These are phyloP conservation scores for Kazachstania sp. DNA, from an alignment of 1,139 yeast genomes.

Conservation along the genomic window DNA sequence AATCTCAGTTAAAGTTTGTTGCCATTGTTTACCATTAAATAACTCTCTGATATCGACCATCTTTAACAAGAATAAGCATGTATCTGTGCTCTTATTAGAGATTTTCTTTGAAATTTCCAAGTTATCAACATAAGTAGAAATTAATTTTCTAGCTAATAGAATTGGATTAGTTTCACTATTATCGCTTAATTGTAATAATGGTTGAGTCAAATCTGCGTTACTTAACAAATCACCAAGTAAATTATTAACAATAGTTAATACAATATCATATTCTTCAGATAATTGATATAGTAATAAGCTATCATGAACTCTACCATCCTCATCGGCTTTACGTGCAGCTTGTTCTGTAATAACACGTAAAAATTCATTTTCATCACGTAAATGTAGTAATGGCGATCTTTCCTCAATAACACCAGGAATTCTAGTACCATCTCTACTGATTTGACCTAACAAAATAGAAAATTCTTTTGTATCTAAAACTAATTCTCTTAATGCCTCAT, in stretches of 20 bases:
- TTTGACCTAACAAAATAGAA: slow-evolving; percentile 68
- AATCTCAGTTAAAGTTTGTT: slow-evolving; percentile 47
- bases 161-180: slow-evolving; percentile 37
- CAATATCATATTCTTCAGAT: slow-evolving; percentile 82
- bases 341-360: slow-evolving; percentile 67
- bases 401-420: slow-evolving; percentile 80
- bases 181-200: slow-evolving; percentile 36
- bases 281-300: slow-evolving; percentile 80
- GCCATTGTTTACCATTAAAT: slow-evolving; percentile 54
- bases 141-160: slow-evolving; percentile 50
- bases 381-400: slow-evolving; percentile 58
- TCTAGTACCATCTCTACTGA: slow-evolving; percentile 66
- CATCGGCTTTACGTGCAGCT: slow-evolving; percentile 82
- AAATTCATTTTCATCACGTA: slow-evolving; percentile 46
- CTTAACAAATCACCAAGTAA: slow-evolving; percentile 73
- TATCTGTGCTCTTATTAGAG: slow-evolving; percentile 45
- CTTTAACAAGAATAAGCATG: slow-evolving; percentile 55
- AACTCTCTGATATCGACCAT: slow-evolving; percentile 60
- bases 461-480: slow-evolving; percentile 84
- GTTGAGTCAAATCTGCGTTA: slow-evolving; percentile 62
- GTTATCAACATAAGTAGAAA: slow-evolving; percentile 40
- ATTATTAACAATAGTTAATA: slow-evolving; percentile 66
- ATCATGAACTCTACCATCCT: slow-evolving; percentile 84
- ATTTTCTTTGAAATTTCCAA: slow-evolving; percentile 43
- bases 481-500: slow-evolving; percentile 75